Evolutionary conservation across 495 filamentous ascomycete genomes (phyloP).

Genomic region (Halenospora varia): DNA sequence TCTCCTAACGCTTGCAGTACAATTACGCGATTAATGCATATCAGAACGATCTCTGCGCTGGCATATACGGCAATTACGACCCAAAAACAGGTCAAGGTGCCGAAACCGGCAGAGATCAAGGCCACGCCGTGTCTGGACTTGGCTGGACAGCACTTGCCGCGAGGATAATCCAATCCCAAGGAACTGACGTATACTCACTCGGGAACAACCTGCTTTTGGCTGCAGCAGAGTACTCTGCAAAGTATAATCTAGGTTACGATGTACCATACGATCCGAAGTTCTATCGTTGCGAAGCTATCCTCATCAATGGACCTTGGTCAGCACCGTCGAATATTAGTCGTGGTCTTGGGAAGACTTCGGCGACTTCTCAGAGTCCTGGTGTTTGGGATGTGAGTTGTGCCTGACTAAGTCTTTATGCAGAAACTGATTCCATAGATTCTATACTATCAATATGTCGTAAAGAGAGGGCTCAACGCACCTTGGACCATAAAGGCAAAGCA

Average conservation of each 20-base stretch:
- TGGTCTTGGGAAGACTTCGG: no score
- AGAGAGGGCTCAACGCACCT: slow-evolving; percentile 18
- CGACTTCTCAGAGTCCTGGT: no score
- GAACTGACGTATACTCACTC: slow-evolving; percentile 29
- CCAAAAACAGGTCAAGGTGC: slow-evolving; percentile 28
- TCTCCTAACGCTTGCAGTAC: no score
- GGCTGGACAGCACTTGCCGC: slow-evolving; percentile 29
- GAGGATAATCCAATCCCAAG: slow-evolving; percentile 29
- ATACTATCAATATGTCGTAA: slow-evolving; percentile 25
- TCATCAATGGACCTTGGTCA: slow-evolving; percentile 34
- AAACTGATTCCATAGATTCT: slow-evolving; percentile 19
- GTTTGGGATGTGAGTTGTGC: no score
- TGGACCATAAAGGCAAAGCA: slow-evolving; percentile 19
- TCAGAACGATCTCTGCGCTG: slow-evolving; percentile 31
- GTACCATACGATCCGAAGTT: slow-evolving; percentile 33
- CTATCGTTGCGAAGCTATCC: slow-evolving; percentile 33
- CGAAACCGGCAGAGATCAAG: slow-evolving; percentile 28
- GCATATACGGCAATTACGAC: slow-evolving; percentile 24
- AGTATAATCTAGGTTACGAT: slow-evolving; percentile 31
- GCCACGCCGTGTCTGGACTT: slow-evolving; percentile 17
- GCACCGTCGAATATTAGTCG: slow-evolving; percentile 25
- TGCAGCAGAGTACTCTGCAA: slow-evolving; percentile 32
- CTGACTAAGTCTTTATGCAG: no score
- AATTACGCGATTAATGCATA: slow-evolving; percentile 31
- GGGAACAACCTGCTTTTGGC: slow-evolving; percentile 30